phyloP scores from a whole-genome alignment of 2,329 filamentous ascomycete species.

The Fusarium ramigenum region DNA sequence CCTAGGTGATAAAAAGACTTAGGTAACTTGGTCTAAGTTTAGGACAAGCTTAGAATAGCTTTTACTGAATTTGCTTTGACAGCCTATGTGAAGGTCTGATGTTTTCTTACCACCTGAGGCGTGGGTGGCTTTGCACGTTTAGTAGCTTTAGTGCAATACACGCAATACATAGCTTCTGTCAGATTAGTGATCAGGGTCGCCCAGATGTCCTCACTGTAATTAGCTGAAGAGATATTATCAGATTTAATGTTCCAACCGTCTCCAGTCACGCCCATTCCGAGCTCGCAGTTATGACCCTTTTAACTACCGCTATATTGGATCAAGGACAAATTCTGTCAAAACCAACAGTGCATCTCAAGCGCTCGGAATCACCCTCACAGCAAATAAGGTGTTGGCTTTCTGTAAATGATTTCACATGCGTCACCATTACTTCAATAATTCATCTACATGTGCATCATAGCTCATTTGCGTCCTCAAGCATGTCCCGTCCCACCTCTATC shows the following conservation, averaged over 20 bases:
- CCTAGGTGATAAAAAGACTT: too few relatives aligned
- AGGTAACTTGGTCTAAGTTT: too few relatives aligned
- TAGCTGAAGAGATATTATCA: fast-evolving
- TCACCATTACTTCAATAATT: neutral
- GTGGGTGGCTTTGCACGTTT: too few relatives aligned
- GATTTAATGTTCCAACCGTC: neutral
- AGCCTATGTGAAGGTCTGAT: too few relatives aligned
- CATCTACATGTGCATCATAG: too few relatives aligned
- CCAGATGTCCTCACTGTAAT: fast-evolving
- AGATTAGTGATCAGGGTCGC: neutral
- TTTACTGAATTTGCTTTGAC: too few relatives aligned
- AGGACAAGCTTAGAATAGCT: too few relatives aligned
- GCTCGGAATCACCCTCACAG: too few relatives aligned
- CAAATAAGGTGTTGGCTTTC: too few relatives aligned
- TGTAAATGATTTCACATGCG: too few relatives aligned
- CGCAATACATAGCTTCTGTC: neutral
- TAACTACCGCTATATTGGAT: fast-evolving
- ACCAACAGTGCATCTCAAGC: fast-evolving
- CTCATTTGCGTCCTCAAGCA: neutral
- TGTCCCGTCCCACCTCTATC: neutral
- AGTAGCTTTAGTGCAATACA: too few relatives aligned
- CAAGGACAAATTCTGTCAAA: neutral
- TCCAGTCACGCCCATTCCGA: fast-evolving
- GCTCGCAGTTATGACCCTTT: neutral
- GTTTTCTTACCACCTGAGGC: too few relatives aligned